Conservation (phyloP, 805 yeast genomes). For the Limtongia smithiae region DNA sequence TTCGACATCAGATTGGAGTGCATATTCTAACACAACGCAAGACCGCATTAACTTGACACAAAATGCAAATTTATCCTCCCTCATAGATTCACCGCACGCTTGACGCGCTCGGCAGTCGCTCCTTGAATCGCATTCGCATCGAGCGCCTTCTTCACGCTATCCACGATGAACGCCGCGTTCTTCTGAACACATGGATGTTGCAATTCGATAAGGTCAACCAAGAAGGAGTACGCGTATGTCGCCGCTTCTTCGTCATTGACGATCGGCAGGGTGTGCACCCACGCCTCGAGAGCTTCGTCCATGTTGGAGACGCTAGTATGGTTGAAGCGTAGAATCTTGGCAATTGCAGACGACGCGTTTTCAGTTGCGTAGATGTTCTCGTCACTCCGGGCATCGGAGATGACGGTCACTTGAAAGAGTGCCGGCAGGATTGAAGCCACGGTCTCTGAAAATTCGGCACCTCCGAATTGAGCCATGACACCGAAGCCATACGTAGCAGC, state of each 20-base stretch:
- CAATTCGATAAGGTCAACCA: slow-evolving; percentile 65
- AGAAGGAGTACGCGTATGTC: slow-evolving; percentile 71
- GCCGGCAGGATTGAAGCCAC: slow-evolving; percentile 70
- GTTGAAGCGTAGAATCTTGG: slow-evolving; percentile 62
- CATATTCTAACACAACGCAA: no score
- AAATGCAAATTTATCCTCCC: no score
- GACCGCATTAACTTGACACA: no score
- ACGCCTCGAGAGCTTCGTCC: slow-evolving; percentile 60
- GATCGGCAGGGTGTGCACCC: slow-evolving; percentile 82
- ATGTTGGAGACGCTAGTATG: slow-evolving; percentile 50
- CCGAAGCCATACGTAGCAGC: slow-evolving; percentile 84
- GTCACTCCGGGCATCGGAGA: slow-evolving; percentile 80
- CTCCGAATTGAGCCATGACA: slow-evolving; percentile 78
- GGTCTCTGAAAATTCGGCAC: slow-evolving; percentile 56
- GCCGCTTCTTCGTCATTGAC: slow-evolving; percentile 86
- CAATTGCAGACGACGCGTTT: slow-evolving; percentile 74
- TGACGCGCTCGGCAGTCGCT: slow-evolving; percentile 26
- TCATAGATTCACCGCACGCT: slow-evolving; percentile 22
- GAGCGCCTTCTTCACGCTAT: slow-evolving; percentile 17
- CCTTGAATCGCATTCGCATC: slow-evolving; percentile 23
- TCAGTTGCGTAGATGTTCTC: slow-evolving; percentile 86
- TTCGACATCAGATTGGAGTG: no score
- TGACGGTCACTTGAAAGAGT: slow-evolving; percentile 64
- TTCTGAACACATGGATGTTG: slow-evolving; percentile 56
- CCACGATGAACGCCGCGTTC: slow-evolving; percentile 44